phyloP scores from a whole-genome alignment of 768 basidiomycete genomes.

The Nevesoporus exiguus region DNA sequence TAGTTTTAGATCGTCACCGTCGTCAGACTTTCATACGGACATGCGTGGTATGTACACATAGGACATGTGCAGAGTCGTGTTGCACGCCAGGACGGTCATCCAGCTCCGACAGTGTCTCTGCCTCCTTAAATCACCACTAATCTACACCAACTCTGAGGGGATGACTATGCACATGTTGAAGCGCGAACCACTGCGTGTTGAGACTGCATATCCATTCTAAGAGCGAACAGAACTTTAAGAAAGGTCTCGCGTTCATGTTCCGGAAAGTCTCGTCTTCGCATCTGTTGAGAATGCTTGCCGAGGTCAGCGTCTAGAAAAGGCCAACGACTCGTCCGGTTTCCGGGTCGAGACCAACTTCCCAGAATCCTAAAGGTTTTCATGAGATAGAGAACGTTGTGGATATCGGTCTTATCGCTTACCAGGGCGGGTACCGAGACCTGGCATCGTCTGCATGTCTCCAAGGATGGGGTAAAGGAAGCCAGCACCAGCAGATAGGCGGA shows the following conservation, averaged over 20 bases:
- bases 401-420: constrained; percentile 42
- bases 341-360: constrained; percentile 82
- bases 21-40: constrained; percentile 4
- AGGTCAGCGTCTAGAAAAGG: constrained; percentile 56
- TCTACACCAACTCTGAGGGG: constrained; percentile 13
- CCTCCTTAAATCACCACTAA: constrained; percentile 10
- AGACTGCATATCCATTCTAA: constrained; percentile 29
- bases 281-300: constrained; percentile 20
- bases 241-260: constrained; percentile 13
- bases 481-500: constrained; percentile 87
- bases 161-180: constrained; percentile 38
- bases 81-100: neutral
- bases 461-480: constrained; percentile 94
- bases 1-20: neutral
- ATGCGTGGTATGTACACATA: constrained; percentile 7
- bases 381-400: constrained; percentile 2
- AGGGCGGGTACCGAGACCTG: constrained; percentile 89
- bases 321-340: constrained; percentile 82
- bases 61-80: constrained; percentile 4
- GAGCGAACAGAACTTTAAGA: constrained; percentile 17
- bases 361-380: constrained; percentile 57
- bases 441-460: constrained; percentile 99
- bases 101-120: neutral
- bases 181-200: constrained; percentile 37
- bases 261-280: constrained; percentile 1